Base-by-base conservation (phyloP, 2,329 filamentous ascomycete genomes). In the Penicillium occitanis region DNA sequence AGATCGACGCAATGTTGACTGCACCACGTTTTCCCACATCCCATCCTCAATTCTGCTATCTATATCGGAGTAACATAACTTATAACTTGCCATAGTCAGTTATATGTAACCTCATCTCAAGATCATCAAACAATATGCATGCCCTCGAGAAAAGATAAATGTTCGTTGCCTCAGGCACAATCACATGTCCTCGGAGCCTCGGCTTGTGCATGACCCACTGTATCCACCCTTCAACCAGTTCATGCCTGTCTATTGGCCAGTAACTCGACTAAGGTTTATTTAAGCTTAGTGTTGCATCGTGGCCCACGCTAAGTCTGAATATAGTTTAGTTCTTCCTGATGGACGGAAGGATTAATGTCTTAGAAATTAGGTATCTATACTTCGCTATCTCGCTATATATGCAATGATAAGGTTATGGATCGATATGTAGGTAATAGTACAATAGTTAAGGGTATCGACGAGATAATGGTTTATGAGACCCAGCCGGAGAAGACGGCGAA, bases 121-220 rank as follows among this genome's bases (percentile, higher is more conserved):
- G 10, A 40, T 3, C 22, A 51, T 30, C 42, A 19, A 30, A 25
- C 28, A 51, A 25, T 3, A 25, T 7, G 13, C 14, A 30, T 30
- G 1, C 28, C 17, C 3, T 57, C 17, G 0, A 5, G 1, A 6
- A 14, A 8, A 17, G n/a, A 59, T 28, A 22, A 13, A 22, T 13
- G 51, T 57, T 57, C 53, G 33, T 59, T 59, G 55, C 53, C 28
- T 51, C 60, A 30, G 35, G 50, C 35, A 57, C 7, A 51, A n/a
- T 28, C 37, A 22, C 42, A 30, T 33, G 33, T 17, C 3, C 13
- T 57, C 61, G 50, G 22, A 64, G 19, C 61, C 61, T 58, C 61
- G 61, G 61, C 61, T 58, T n/a, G 17, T 46, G 57, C 11, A 4
- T 14, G 22, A 8, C 22, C 30, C 19, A 14, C 5, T 19, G 5